Percentiles rank a stretch among this genome's conserved stretches.
Conservation (phyloP, 768 basidiomycete genomes). For the Serendipita sp. region DNA sequence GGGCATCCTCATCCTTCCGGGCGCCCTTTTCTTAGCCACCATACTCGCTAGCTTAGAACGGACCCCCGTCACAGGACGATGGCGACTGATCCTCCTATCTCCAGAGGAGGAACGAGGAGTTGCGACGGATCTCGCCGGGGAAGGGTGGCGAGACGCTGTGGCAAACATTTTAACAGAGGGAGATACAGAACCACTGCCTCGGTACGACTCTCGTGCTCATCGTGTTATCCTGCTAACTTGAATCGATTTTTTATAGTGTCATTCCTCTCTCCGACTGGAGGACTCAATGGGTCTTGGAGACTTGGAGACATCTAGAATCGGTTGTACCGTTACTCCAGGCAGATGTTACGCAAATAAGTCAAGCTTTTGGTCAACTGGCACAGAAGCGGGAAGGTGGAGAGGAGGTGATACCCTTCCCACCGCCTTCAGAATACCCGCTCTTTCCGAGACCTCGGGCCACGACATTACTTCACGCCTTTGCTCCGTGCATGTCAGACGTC, state of each 20-base stretch:
- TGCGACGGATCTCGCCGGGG: slow-evolving; percentile 61
- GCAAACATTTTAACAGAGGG: slow-evolving; percentile 51
- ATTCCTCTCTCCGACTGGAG: slow-evolving; percentile 78
- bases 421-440: slow-evolving; percentile 67
- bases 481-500: slow-evolving; percentile 12
- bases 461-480: slow-evolving; percentile 39
- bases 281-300: slow-evolving; percentile 69
- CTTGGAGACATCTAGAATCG: slow-evolving; percentile 58
- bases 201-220: not conserved
- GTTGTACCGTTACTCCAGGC: slow-evolving; percentile 52
- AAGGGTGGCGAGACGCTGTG: slow-evolving; percentile 78
- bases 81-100: slow-evolving; percentile 76
- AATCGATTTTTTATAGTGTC: slow-evolving; percentile 26
- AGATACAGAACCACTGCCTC: slow-evolving; percentile 30
- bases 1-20: slow-evolving; percentile 43
- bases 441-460: slow-evolving; percentile 68
- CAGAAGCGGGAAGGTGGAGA: slow-evolving; percentile 25
- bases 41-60: slow-evolving; percentile 57
- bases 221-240: not conserved
- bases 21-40: slow-evolving; percentile 46
- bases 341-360: slow-evolving; percentile 22
- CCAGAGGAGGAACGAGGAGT: slow-evolving; percentile 89
- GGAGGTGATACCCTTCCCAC: slow-evolving; percentile 43
- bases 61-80: slow-evolving; percentile 80
- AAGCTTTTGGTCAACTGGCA: slow-evolving; percentile 41